Evolutionary conservation across 345 rosid genomes (phyloP).

Genomic region (Carallia brachiata): DNA sequence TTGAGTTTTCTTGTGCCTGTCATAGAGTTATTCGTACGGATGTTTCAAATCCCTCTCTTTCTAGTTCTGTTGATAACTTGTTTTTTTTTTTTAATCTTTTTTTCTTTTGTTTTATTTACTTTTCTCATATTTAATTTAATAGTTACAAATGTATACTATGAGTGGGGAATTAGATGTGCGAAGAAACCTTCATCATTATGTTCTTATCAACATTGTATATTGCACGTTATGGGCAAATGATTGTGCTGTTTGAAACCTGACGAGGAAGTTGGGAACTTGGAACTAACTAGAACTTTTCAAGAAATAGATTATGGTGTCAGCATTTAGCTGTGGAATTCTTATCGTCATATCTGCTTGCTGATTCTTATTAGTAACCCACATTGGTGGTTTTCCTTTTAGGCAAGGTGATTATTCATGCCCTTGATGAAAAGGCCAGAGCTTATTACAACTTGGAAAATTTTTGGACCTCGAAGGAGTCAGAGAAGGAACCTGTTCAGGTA

Average conservation of each 20-base stretch:
- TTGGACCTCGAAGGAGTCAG: conserved; percentile 40
- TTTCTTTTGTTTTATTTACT: too few species aligned
- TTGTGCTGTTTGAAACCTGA: not conserved
- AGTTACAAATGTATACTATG: too few species aligned
- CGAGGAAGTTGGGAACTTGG: not conserved
- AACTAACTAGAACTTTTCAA: not conserved
- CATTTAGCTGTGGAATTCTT: conserved; percentile 1
- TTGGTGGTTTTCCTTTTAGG: conserved; percentile 36
- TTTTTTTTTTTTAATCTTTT: too few species aligned
- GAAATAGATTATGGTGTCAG: not conserved
- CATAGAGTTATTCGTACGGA: too few species aligned
- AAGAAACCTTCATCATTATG: too few species aligned
- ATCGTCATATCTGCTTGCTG: not conserved
- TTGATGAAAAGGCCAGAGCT: conserved; percentile 88
- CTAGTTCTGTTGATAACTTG: too few species aligned
- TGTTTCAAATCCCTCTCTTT: too few species aligned
- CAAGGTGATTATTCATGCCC: conserved; percentile 79
- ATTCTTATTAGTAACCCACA: not conserved
- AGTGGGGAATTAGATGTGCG: too few species aligned
- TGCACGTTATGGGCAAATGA: too few species aligned
- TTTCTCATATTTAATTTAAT: too few species aligned
- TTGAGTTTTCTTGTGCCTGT: not conserved
- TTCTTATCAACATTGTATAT: too few species aligned
- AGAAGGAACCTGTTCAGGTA: conserved; percentile 51
- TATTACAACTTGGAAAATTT: conserved; percentile 76